Conservation (phyloP, 768 basidiomycete species). For the Omphalotus guepiniiformis region DNA sequence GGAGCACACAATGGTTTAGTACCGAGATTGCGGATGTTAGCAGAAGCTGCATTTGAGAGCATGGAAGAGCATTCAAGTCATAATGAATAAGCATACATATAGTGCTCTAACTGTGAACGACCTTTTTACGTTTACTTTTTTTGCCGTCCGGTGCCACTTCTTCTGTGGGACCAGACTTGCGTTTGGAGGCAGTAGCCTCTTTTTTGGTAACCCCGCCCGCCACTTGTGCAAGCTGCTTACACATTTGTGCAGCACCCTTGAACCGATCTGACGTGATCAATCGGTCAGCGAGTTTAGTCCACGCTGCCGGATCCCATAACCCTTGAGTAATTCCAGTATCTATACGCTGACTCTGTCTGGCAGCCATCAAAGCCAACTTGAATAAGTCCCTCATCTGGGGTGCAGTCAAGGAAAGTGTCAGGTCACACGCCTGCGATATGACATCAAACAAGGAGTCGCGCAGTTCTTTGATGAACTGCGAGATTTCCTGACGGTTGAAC, state of each 20-base stretch:
- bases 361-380: conserved; percentile 59
- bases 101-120: conserved; percentile 20
- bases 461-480: conserved; percentile 47
- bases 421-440: conserved; percentile 39
- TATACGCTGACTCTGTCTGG: conserved; percentile 61
- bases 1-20: too few relatives aligned
- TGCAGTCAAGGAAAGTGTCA: conserved; percentile 44
- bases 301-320: conserved; percentile 59
- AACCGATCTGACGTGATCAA: conserved; percentile 55
- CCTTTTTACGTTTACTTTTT: conserved; percentile 26
- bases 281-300: conserved; percentile 45
- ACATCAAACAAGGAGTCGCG: conserved; percentile 45
- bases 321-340: conserved; percentile 25
- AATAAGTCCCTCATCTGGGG: conserved; percentile 76
- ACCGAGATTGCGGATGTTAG: not conserved
- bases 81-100: not conserved
- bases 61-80: not conserved
- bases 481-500: conserved; percentile 35
- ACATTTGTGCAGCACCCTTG: conserved; percentile 58
- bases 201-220: conserved; percentile 14
- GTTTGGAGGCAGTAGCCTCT: conserved; percentile 26
- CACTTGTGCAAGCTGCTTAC: conserved; percentile 52
- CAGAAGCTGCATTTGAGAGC: too few relatives aligned
- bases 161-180: conserved; percentile 29
- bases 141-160: conserved; percentile 13